Percentiles rank a stretch among this genome's conserved stretches.
phyloP scores from a whole-genome alignment of 148 eudicot genomes.

The Diospyros lotus region DNA sequence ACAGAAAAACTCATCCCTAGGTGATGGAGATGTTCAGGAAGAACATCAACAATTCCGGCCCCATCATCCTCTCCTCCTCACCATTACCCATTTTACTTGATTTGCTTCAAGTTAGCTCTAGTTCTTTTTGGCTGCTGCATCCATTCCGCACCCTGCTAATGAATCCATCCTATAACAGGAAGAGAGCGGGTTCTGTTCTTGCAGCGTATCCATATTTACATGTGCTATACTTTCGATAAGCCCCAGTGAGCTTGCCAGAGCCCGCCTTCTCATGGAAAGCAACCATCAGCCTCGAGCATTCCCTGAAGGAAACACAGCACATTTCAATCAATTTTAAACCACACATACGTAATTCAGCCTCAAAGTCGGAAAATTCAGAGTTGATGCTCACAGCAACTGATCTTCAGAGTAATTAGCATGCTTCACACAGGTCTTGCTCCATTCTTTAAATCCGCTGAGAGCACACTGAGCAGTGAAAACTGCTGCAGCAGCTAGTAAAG shows the following conservation, averaged over 20 bases:
- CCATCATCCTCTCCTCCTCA: slow-evolving; percentile 48
- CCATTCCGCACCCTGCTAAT: neutral
- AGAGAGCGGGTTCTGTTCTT: slow-evolving; percentile 52
- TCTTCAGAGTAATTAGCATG: slow-evolving; percentile 56
- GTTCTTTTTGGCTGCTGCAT: neutral
- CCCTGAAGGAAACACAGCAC: slow-evolving; percentile 31
- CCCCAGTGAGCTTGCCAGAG: slow-evolving; percentile 66
- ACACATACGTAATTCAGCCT: too few relatives aligned
- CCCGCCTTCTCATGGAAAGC: slow-evolving; percentile 63
- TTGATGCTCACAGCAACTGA: slow-evolving; percentile 50
- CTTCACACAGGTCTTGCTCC: slow-evolving; percentile 70
- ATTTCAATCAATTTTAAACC: too few relatives aligned
- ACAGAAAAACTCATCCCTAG: neutral
- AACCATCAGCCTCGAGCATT: slow-evolving; percentile 80
- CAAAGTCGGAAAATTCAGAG: neutral
- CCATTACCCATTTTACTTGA: slow-evolving; percentile 10
- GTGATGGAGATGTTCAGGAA: neutral
- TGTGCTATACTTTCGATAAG: slow-evolving; percentile 67
- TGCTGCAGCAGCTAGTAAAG: slow-evolving; percentile 76
- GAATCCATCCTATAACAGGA: slow-evolving; percentile 41
- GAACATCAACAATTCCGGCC: slow-evolving; percentile 1
- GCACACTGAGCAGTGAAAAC: slow-evolving; percentile 65
- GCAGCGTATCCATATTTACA: slow-evolving; percentile 72
- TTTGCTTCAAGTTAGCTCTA: neutral
- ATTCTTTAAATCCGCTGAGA: slow-evolving; percentile 37